phyloP scores from a whole-genome alignment of 352 stramenopile species.

The Phytophthora podocarpi region DNA sequence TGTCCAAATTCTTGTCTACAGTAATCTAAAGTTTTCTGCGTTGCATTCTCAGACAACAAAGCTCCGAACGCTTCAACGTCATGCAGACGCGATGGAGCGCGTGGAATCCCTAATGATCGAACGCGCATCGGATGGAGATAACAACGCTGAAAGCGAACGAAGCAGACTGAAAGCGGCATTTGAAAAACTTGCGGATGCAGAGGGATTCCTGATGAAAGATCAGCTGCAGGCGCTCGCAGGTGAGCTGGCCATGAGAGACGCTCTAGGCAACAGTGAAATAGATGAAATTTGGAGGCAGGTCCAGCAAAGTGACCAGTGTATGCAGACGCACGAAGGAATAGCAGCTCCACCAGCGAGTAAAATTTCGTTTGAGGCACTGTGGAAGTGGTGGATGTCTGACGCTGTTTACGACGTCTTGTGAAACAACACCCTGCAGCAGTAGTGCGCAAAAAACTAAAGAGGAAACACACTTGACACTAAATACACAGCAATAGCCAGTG shows the following conservation, averaged over 20 bases:
- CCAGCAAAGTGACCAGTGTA: neutral
- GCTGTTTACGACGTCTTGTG: slow-evolving; percentile 33
- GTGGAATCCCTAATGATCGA: slow-evolving; percentile 30
- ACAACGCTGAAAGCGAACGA: slow-evolving; percentile 15
- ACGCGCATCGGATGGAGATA: slow-evolving; percentile 30
- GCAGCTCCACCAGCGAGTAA: neutral
- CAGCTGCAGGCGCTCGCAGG: slow-evolving; percentile 41
- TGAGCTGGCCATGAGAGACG: slow-evolving; percentile 35
- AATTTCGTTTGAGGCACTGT: slow-evolving; percentile 48
- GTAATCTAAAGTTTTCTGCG: neutral
- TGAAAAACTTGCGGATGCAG: slow-evolving; percentile 10
- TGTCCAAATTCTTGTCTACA: too few relatives aligned
- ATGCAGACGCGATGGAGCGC: slow-evolving; percentile 31
- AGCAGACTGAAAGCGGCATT: slow-evolving; percentile 42
- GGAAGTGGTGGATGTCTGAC: slow-evolving; percentile 67
- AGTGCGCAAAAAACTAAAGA: neutral
- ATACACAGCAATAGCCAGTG: slow-evolving; percentile 7
- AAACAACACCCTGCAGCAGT: neutral
- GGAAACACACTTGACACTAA: neutral
- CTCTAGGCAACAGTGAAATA: slow-evolving; percentile 43
- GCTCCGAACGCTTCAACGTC: slow-evolving; percentile 41
- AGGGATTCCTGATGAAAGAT: slow-evolving; percentile 30
- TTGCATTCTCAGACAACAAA: slow-evolving; percentile 38
- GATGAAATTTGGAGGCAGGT: slow-evolving; percentile 62
- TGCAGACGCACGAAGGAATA: neutral